These are phyloP conservation scores for Cyclaneusma minus DNA, from an alignment of 2,329 filamentous ascomycete species.

Conservation along the genomic window DNA sequence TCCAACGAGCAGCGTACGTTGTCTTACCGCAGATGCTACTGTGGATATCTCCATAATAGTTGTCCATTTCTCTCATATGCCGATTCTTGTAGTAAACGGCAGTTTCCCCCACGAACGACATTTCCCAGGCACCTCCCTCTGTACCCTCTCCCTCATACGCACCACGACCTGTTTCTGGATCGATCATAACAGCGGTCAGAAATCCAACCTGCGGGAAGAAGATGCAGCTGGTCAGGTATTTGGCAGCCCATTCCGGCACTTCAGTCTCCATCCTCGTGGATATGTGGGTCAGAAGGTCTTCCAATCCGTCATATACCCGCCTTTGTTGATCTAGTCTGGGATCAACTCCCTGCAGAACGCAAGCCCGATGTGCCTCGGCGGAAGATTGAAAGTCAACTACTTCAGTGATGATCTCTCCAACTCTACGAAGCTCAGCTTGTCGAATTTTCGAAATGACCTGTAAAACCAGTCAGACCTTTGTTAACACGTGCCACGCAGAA, in stretches of 20 bases:
- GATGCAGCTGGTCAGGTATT: slow-evolving; percentile 55
- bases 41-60: slow-evolving; percentile 71
- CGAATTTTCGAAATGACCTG: slow-evolving; percentile 47
- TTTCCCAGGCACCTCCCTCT: slow-evolving; percentile 52
- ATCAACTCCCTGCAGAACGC: slow-evolving; percentile 59
- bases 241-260: slow-evolving; percentile 42
- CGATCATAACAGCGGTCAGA: slow-evolving; percentile 56
- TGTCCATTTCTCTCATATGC: slow-evolving; percentile 68
- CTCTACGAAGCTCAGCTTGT: slow-evolving; percentile 37
- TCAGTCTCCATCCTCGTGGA: slow-evolving; percentile 44
- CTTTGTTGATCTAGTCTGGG: slow-evolving; percentile 64
- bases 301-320: slow-evolving; percentile 61
- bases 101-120: slow-evolving; percentile 57
- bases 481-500: slow-evolving; percentile 1
- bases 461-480: slow-evolving; percentile 1
- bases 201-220: slow-evolving; percentile 91
- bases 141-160: slow-evolving; percentile 46
- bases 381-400: slow-evolving; percentile 72
- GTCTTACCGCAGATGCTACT: slow-evolving; percentile 63
- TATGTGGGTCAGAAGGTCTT: slow-evolving; percentile 53
- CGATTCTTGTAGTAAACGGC: slow-evolving; percentile 75
- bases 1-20: neutral
- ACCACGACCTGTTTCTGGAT: slow-evolving; percentile 39
- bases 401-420: slow-evolving; percentile 57
- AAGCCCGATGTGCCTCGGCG: slow-evolving; percentile 47